Percentiles rank a stretch among this genome's conserved stretches.
These are phyloP conservation scores for Fusarium buharicum DNA, from an alignment of 2,329 filamentous ascomycete species.

Conservation along the genomic window DNA sequence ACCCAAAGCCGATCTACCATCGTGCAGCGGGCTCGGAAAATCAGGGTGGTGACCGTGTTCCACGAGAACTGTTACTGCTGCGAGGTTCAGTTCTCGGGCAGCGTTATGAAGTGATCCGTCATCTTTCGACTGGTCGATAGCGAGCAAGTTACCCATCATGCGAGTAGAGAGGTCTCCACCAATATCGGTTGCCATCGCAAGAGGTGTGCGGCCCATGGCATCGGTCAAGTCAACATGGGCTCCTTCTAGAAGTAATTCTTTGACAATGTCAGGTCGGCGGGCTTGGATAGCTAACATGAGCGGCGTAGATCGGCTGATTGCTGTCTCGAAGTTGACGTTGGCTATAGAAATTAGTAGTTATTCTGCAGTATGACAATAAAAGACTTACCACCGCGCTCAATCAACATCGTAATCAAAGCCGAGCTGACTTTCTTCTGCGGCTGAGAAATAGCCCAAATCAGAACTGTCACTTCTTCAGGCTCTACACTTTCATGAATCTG, in stretches of 20 bases:
- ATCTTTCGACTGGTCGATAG: constrained; percentile 66
- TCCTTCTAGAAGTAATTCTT: constrained; percentile 65
- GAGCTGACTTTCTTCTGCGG: constrained; percentile 72
- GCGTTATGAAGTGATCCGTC: constrained; percentile 76
- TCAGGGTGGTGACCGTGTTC: constrained; percentile 70
- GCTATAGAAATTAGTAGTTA: constrained; percentile 50
- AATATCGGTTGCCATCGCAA: constrained; percentile 68
- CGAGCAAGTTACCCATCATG: constrained; percentile 66
- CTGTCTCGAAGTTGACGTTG: constrained; percentile 67
- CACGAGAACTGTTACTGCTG: constrained; percentile 66
- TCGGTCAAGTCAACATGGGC: constrained; percentile 70
- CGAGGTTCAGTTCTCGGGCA: constrained; percentile 66
- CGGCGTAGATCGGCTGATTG: constrained; percentile 63
- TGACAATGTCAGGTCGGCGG: constrained; percentile 66
- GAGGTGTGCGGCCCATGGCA: constrained; percentile 65
- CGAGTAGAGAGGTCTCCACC: constrained; percentile 63
- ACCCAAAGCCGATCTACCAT: constrained; percentile 70
- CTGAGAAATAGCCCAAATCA: constrained; percentile 71
- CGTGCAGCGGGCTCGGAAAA: constrained; percentile 71
- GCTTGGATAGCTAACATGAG: constrained; percentile 69
- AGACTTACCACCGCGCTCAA: constrained; percentile 57
- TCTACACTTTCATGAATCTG: constrained; percentile 59
- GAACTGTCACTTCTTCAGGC: constrained; percentile 65
- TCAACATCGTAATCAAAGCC: constrained; percentile 64
- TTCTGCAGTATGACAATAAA: constrained; percentile 1